Conservation (phyloP, 192 early-diverging fungal genomes). For the Thoreauomyces humboldtii region DNA sequence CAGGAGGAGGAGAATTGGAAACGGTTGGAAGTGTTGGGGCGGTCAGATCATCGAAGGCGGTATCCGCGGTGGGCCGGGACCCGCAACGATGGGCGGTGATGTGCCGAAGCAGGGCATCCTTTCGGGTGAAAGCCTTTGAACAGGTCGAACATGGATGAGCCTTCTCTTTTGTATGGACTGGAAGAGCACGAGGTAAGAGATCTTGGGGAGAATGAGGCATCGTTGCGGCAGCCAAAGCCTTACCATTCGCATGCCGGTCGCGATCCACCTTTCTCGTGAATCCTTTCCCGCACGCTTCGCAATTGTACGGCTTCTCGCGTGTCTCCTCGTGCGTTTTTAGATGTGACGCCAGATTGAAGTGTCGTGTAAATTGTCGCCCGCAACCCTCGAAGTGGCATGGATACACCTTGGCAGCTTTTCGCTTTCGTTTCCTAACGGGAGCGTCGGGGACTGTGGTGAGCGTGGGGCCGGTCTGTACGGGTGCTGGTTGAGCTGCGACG, state of each 20-base stretch:
- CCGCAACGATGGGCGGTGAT: conserved; percentile 26
- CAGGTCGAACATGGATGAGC: conserved; percentile 56
- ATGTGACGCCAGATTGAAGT: conserved; percentile 69
- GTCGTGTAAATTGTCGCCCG: conserved; percentile 55
- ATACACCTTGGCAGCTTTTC: conserved; percentile 41
- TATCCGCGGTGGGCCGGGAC: conserved; percentile 7
- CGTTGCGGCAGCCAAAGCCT: conserved; percentile 18
- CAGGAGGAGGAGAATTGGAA: too few relatives aligned
- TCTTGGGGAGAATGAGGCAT: neutral
- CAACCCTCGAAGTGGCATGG: conserved; percentile 55
- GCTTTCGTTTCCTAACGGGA: conserved; percentile 5
- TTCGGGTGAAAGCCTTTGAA: conserved; percentile 56
- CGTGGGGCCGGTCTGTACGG: neutral
- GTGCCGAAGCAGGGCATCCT: conserved; percentile 68
- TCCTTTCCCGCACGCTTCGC: conserved; percentile 51
- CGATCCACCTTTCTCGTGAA: conserved; percentile 56
- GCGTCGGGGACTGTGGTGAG: neutral
- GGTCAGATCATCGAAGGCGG: conserved; percentile 5
- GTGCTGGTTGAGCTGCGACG: conserved; percentile 16
- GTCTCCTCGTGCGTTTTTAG: conserved; percentile 64
- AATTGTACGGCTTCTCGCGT: conserved; percentile 58
- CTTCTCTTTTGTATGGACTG: conserved; percentile 64
- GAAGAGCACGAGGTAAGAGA: conserved; percentile 61
- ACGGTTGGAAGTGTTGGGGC: neutral
- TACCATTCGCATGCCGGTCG: conserved; percentile 20